phyloP scores from a whole-genome alignment of 768 basidiomycete species.

The Lentinula guzmanii region DNA sequence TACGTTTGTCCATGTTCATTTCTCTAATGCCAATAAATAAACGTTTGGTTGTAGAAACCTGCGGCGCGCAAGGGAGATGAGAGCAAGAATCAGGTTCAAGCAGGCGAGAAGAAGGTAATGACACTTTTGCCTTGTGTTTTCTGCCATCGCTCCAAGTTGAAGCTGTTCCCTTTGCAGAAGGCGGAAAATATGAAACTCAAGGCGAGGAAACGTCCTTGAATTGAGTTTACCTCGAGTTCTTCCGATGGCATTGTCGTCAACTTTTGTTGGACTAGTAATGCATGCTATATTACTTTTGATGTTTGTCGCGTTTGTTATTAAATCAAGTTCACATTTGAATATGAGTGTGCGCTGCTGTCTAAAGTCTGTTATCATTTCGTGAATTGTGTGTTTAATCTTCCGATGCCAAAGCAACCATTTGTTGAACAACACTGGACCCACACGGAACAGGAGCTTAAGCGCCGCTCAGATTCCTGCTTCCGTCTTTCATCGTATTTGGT shows the following conservation, averaged over 20 bases:
- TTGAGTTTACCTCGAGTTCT: neutral
- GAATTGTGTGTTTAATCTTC: too few species aligned
- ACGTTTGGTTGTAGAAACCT: neutral
- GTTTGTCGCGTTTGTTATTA: too few species aligned
- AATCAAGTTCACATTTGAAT: too few species aligned
- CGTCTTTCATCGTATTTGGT: neutral
- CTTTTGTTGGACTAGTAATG: too few species aligned
- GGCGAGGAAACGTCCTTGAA: neutral
- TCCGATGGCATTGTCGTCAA: neutral
- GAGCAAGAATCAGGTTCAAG: neutral
- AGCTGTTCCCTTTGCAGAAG: neutral
- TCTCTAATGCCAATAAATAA: neutral
- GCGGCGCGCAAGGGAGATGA: neutral
- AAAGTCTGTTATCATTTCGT: too few species aligned
- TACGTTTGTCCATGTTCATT: neutral
- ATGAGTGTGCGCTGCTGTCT: too few species aligned
- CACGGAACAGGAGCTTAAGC: neutral
- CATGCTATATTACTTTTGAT: too few species aligned
- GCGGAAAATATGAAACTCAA: neutral
- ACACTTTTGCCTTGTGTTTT: neutral
- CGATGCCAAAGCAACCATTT: too few species aligned
- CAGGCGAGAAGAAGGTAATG: neutral
- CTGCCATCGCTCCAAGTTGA: neutral
- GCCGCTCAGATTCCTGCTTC: neutral
- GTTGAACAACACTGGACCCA: too few species aligned